Evolutionary conservation across 306 rosid genomes (phyloP).

Genomic region (Spatholobus suberectus): DNA sequence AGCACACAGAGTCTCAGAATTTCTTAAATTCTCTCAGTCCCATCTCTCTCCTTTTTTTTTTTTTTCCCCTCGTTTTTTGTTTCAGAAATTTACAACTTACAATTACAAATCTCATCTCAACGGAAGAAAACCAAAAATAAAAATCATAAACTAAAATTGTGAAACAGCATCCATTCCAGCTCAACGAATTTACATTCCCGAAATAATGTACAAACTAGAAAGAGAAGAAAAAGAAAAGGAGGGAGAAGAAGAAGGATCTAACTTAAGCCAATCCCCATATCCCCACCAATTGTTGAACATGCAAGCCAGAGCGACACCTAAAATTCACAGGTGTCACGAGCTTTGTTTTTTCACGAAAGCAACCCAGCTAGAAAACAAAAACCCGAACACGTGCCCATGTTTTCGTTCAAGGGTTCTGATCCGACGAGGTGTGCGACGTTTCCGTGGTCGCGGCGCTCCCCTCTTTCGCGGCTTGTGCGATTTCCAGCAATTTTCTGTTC

Average conservation of each 20-base stretch:
- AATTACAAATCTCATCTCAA: neutral
- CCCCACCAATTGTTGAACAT: conserved; percentile 32
- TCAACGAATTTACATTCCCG: conserved; percentile 82
- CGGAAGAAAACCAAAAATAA: too few species aligned
- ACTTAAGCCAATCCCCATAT: neutral
- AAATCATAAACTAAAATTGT: neutral
- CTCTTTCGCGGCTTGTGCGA: conserved; percentile 38
- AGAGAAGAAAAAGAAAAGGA: neutral
- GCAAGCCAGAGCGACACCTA: conserved; percentile 30
- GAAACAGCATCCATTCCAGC: conserved; percentile 45
- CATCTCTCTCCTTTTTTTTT: neutral
- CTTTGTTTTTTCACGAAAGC: neutral
- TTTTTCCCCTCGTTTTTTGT: neutral
- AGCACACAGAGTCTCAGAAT: neutral
- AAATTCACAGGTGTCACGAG: conserved; percentile 34
- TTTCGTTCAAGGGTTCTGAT: conserved; percentile 48
- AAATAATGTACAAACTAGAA: conserved; percentile 30
- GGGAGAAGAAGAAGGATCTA: conserved; percentile 13
- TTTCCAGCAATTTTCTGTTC: conserved; percentile 48
- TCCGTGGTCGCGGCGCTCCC: conserved; percentile 33
- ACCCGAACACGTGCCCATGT: neutral
- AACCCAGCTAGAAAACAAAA: neutral
- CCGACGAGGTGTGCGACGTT: conserved; percentile 40
- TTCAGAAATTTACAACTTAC: neutral
- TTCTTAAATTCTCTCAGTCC: neutral